Base-by-base conservation (phyloP, 2,329 filamentous ascomycete genomes). In the Sphaceloma murrayae region DNA sequence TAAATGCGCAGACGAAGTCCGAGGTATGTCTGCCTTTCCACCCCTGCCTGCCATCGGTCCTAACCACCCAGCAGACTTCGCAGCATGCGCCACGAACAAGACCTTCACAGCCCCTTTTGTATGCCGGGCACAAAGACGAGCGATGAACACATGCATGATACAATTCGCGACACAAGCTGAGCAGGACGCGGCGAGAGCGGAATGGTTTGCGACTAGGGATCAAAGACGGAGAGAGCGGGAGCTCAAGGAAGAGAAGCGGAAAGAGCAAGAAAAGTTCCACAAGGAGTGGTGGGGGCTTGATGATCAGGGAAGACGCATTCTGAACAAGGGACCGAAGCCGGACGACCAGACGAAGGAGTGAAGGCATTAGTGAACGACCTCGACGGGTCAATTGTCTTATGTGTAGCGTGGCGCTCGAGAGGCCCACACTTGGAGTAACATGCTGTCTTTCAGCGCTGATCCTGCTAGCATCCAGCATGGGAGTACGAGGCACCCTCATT, bases 71-170 rank as follows among this genome's bases (percentile, higher is more conserved):
- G 48, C 48, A 95, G 89, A 83, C 49, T 98, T 98, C 62, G 91
- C 91, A 47, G 79, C 82, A 53, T 98, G 91, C 72, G 88, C 88
- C 43, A 73, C 81, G 39, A 80, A 82, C 59, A 83, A 85, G 52
- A 96, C 88, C 4, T 77, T 96, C 55, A 87, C 81, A 46, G 83
- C 91, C 47, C 82, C 87, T 9, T 95, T 91, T 70, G 75, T 79
- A 43, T 98, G 91, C 69, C 81, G 86, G 44, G 66, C 73, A 38
- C 74, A 88, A 58, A 82, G 87, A 56, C 78, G 81, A 50, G 72
- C 74, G 26, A 98, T 98, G 91, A 98, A 98, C 67, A 73, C 70
- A 49, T 98, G 91, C 69, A 95, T 98, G 87, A 73, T 88, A 54
- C 65, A 73, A 46, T 82, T 93, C 67, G 88, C 89, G 45, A 93